Percentiles rank a stretch among this genome's conserved stretches.
Conservation (phyloP, 441 rosid genomes). For the Pelargonium cotyledonis region DNA sequence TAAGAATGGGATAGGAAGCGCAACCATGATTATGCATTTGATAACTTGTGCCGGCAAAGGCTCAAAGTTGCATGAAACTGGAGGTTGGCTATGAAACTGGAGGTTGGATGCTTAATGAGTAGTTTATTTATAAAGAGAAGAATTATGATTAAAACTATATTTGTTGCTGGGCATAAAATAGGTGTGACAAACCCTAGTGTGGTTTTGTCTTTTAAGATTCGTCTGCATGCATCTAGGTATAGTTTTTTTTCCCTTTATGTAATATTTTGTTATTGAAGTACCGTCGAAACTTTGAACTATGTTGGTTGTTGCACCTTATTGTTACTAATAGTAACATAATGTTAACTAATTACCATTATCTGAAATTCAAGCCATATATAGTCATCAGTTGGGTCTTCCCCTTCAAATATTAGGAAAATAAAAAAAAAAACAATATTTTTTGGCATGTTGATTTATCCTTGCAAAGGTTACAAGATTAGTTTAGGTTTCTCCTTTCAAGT, state of each 20-base stretch:
- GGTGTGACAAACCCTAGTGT: neutral
- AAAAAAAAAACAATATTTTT: neutral
- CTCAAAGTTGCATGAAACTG: neutral
- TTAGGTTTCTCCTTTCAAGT: slow-evolving; percentile 19
- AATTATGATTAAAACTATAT: neutral
- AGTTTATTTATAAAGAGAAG: neutral
- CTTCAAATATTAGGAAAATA: neutral
- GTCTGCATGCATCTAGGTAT: neutral
- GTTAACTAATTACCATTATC: neutral
- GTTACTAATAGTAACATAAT: neutral
- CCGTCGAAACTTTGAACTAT: neutral
- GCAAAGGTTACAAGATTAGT: neutral
- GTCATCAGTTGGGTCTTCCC: neutral
- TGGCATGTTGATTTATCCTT: neutral
- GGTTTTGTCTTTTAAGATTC: too few species aligned
- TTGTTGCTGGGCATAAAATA: neutral
- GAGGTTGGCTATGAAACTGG: neutral
- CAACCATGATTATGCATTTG: neutral
- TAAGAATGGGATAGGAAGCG: neutral
- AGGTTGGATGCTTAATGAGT: neutral
- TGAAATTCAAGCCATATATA: neutral
- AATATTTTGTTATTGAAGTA: neutral
- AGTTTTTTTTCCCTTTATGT: neutral
- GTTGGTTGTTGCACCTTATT: neutral
- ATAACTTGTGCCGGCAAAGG: neutral